These are phyloP conservation scores for Chaetothyriales sp. DNA, from an alignment of 2,329 filamentous ascomycete species.

Conservation along the genomic window DNA sequence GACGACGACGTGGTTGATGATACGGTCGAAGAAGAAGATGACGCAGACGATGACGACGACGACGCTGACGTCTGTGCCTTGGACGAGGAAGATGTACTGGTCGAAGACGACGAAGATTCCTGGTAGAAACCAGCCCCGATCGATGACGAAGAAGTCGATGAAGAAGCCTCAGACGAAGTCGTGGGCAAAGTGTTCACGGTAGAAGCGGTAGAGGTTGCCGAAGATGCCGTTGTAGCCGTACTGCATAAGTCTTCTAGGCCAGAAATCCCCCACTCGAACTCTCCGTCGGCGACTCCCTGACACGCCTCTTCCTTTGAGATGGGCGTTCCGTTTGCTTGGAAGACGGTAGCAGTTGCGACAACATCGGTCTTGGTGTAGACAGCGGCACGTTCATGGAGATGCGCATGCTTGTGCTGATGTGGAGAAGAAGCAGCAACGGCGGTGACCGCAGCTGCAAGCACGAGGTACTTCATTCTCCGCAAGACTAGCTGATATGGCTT, in stretches of 20 bases:
- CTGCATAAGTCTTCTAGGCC: slow-evolving; percentile 42
- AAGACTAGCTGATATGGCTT: slow-evolving; percentile 20
- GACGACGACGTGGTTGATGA: slow-evolving; percentile 12
- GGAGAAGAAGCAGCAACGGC: slow-evolving; percentile 31
- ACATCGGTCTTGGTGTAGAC: slow-evolving; percentile 27
- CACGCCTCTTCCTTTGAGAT: slow-evolving; percentile 54
- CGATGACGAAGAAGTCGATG: slow-evolving; percentile 15
- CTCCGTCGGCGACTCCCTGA: slow-evolving; percentile 56
- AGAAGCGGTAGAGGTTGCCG: slow-evolving; percentile 19
- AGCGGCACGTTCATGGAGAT: slow-evolving; percentile 27
- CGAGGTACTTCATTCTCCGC: slow-evolving; percentile 27
- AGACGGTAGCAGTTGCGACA: slow-evolving; percentile 47
- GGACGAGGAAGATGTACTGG: slow-evolving; percentile 11
- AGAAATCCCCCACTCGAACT: slow-evolving; percentile 50
- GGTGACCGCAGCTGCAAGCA: slow-evolving; percentile 28
- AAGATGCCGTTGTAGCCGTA: slow-evolving; percentile 14
- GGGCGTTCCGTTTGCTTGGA: slow-evolving; percentile 52
- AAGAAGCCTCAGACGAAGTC: slow-evolving; percentile 13
- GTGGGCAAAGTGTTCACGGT: slow-evolving; percentile 14
- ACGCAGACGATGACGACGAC: slow-evolving; percentile 13
- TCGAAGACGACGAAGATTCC: slow-evolving; percentile 22
- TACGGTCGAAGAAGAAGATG: slow-evolving; percentile 15
- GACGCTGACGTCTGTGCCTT: slow-evolving; percentile 19
- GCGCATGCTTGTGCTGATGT: slow-evolving; percentile 29
- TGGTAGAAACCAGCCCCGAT: slow-evolving; percentile 36